Percentiles rank a stretch among this genome's conserved stretches.
Conservation (phyloP, 2,329 filamentous ascomycete species). For the Cercospora citrullina region DNA sequence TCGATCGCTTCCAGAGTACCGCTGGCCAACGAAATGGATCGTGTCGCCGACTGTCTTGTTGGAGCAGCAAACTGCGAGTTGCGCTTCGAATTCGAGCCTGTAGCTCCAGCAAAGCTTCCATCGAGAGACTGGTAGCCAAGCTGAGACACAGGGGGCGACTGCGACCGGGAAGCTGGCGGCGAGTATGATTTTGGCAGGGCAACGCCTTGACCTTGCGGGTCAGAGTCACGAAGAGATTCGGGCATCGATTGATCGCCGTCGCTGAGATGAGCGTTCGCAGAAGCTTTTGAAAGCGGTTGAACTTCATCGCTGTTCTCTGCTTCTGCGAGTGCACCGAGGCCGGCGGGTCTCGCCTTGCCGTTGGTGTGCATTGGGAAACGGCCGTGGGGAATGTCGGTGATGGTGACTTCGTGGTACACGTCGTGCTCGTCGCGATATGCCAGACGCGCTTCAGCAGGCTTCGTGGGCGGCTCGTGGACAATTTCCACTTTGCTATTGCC, state of each 20-base stretch:
- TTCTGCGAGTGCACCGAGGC: constrained; percentile 16
- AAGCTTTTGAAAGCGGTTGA: background rate
- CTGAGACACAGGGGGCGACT: constrained; percentile 13
- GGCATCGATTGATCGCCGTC: constrained; percentile 3
- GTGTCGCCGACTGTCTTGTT: constrained; percentile 7
- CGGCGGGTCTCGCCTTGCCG: constrained; percentile 15
- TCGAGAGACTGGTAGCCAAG: constrained; percentile 11
- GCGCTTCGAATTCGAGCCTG: constrained; percentile 11
- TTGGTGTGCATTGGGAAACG: constrained; percentile 17
- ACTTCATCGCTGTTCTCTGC: constrained; percentile 13
- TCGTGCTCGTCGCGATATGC: constrained; percentile 26
- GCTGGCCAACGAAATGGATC: constrained; percentile 18
- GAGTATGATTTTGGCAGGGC: constrained; percentile 4
- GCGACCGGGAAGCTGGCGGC: constrained; percentile 9
- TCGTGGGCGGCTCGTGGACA: constrained; percentile 24
- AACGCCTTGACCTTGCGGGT: constrained; percentile 17
- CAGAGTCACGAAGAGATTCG: constrained; percentile 17
- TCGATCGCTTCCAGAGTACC: constrained; percentile 19
- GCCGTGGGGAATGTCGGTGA: constrained; percentile 24
- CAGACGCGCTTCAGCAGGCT: constrained; percentile 23
- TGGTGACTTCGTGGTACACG: constrained; percentile 25
- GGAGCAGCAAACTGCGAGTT: constrained; percentile 15
- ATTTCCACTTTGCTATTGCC: constrained; percentile 24
- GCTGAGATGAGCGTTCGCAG: background rate
- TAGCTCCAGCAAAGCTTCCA: constrained; percentile 2